phyloP scores from a whole-genome alignment of 441 rosid genomes.

The Populus hybrid region DNA sequence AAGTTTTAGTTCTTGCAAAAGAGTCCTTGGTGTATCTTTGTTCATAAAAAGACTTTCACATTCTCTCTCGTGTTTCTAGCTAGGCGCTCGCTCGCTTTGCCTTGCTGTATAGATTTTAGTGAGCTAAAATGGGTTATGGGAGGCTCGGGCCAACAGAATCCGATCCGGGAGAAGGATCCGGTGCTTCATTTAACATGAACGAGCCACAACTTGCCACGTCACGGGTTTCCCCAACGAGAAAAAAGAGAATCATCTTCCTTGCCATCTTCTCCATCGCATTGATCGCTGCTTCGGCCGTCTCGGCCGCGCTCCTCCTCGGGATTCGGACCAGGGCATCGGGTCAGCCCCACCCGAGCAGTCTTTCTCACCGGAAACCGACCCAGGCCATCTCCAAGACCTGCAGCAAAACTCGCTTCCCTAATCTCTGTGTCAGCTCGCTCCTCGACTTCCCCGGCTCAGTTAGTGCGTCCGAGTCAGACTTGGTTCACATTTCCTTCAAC shows the following conservation, averaged over 20 bases:
- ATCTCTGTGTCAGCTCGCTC: constrained; percentile 68
- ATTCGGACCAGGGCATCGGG: constrained; percentile 27
- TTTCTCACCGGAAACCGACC: constrained; percentile 47
- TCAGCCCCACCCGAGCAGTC: constrained; percentile 14
- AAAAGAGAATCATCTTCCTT: constrained; percentile 44
- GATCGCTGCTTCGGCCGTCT: constrained; percentile 54
- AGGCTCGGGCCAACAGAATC: constrained; percentile 38
- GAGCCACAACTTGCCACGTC: constrained; percentile 20
- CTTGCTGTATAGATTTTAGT: neutral
- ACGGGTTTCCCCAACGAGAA: constrained; percentile 10
- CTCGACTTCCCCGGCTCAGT: constrained; percentile 61
- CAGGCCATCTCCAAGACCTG: constrained; percentile 67
- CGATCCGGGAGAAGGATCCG: constrained; percentile 29
- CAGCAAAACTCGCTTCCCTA: constrained; percentile 54
- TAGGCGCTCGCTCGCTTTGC: neutral
- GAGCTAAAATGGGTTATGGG: constrained; percentile 42
- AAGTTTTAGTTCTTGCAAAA: neutral
- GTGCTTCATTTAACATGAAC: constrained; percentile 26
- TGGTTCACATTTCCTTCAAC: constrained; percentile 89
- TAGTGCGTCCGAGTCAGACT: constrained; percentile 60
- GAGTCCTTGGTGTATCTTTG: neutral
- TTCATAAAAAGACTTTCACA: neutral
- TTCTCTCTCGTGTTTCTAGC: neutral
- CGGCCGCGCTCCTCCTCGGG: constrained; percentile 43
- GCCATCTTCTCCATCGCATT: constrained; percentile 40